Conservation (phyloP, 108 stramenopile species). For the Discostella pseudostelligera region DNA sequence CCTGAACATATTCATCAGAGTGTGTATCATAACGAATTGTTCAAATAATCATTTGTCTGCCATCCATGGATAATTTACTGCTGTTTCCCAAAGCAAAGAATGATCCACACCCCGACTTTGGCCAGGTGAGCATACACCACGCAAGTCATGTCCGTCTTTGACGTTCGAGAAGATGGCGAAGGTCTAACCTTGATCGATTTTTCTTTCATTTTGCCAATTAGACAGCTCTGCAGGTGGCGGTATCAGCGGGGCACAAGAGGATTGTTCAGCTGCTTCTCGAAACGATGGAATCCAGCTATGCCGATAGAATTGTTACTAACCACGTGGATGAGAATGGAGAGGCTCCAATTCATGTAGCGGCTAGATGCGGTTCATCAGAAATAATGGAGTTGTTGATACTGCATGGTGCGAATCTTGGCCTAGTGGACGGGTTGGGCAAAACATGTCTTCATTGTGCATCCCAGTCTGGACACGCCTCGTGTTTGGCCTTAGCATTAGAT, state of each 20-base stretch:
- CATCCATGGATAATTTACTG: neutral
- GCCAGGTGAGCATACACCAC: slow-evolving; percentile 18
- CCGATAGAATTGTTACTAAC: slow-evolving; percentile 58
- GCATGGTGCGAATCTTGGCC: slow-evolving; percentile 57
- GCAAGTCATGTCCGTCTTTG: no score
- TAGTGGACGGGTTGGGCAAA: slow-evolving; percentile 42
- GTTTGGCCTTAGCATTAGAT: slow-evolving; percentile 51
- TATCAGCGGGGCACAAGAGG: slow-evolving; percentile 49
- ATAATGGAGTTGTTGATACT: slow-evolving; percentile 51
- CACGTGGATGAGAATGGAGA: slow-evolving; percentile 59
- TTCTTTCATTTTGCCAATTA: neutral
- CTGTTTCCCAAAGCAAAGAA: slow-evolving; percentile 38
- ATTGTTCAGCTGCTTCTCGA: slow-evolving; percentile 56
- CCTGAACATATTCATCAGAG: neutral
- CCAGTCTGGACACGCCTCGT: slow-evolving; percentile 39
- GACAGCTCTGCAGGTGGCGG: slow-evolving; percentile 54
- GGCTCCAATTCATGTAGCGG: slow-evolving; percentile 63
- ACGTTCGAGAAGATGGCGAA: neutral
- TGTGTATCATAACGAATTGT: neutral
- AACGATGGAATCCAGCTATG: slow-evolving; percentile 44
- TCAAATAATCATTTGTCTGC: neutral
- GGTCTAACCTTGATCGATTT: neutral
- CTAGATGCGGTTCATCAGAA: slow-evolving; percentile 42
- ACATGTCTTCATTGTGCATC: slow-evolving; percentile 55
- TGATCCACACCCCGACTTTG: slow-evolving; percentile 72